Evolutionary conservation across 1,139 yeast species (phyloP), one percentile per base, ranked within the genome.

Genomic region (Pichia sp.): DNA sequence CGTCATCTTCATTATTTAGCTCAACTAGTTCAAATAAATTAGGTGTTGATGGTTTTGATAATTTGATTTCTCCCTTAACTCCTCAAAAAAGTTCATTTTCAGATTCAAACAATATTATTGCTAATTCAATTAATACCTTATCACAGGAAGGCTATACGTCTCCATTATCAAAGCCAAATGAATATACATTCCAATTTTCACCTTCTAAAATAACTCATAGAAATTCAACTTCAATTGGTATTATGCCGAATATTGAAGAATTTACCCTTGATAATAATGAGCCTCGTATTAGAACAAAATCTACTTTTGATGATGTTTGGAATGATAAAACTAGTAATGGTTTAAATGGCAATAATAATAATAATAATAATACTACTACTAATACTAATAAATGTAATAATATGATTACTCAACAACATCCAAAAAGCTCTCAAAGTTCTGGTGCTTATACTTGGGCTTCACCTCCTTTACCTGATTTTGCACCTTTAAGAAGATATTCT

Each of bases 401-500:
- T 34, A 34, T 34, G 36, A 11, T 7, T 6, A 11, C n/a, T 34
- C 11, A 7, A 34, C n/a, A 9, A n/a, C 30, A 31, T 10, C 30
- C 34, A 2, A 10, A n/a, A 27, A 27, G 36, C n/a, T 34, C 50
- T 50, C 25, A 56, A 53, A 29, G 54, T 50, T 36, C 48, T 48
- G 4, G 46, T 50, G 27, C 32, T 42, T 38, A 34, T 35, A 50
- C 47, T 33, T 59, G 61, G 58, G 51, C 46, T n/a, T 58, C 61
- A 5, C 57, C 59, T 5, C 60, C 62, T 8, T 33, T 50, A 29
- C 54, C 59, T 7, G 63, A 58, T 37, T 52, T 54, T 36, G 51
- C 58, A 3, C 53, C 58, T 11, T 41, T 57, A 27, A 56, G 64
- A 48, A 42, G 62, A n/a, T 57, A 55, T 35, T 55, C 62, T 5